phyloP scores from a whole-genome alignment of 108 stramenopile species.

The Skeletonema costatum region DNA sequence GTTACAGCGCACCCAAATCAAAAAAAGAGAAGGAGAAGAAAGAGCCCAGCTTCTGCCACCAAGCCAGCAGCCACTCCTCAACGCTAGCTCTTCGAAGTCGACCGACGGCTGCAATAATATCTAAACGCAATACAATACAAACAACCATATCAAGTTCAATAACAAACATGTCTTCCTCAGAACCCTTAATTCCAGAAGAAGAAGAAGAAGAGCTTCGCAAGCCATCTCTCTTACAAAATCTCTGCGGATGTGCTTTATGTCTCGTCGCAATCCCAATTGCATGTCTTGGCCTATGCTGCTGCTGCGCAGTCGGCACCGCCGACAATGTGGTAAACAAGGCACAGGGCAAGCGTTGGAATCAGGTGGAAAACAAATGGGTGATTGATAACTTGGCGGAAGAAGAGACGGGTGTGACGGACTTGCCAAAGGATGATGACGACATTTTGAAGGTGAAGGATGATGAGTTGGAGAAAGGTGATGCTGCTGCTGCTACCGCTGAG shows the following conservation, averaged over 20 bases:
- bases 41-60: too few relatives aligned
- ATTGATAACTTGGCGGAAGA: slow-evolving; percentile 34
- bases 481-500: background rate
- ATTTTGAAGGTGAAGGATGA: slow-evolving; percentile 21
- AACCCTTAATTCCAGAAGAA: background rate
- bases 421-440: slow-evolving; percentile 40
- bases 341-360: slow-evolving; percentile 38
- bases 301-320: slow-evolving; percentile 17
- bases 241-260: slow-evolving; percentile 15
- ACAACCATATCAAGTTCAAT: too few relatives aligned
- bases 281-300: slow-evolving; percentile 28
- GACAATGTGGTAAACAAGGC: slow-evolving; percentile 32
- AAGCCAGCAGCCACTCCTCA: too few relatives aligned
- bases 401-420: background rate
- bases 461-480: background rate
- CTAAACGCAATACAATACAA: too few relatives aligned
- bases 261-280: slow-evolving; percentile 3
- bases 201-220: background rate
- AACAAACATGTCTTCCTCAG: background rate
- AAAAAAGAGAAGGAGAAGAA: too few relatives aligned
- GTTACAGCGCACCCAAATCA: too few relatives aligned
- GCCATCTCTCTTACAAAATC: slow-evolving; percentile 13
- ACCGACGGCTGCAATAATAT: too few relatives aligned
- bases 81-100: too few relatives aligned
- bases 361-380: slow-evolving; percentile 21